A percentile compares a stretch with the other conserved stretches of the same genome.
These are phyloP conservation scores for Wallemia mellicola DNA, from an alignment of 1,284 basidiomycete genomes.

Conservation along the genomic window DNA sequence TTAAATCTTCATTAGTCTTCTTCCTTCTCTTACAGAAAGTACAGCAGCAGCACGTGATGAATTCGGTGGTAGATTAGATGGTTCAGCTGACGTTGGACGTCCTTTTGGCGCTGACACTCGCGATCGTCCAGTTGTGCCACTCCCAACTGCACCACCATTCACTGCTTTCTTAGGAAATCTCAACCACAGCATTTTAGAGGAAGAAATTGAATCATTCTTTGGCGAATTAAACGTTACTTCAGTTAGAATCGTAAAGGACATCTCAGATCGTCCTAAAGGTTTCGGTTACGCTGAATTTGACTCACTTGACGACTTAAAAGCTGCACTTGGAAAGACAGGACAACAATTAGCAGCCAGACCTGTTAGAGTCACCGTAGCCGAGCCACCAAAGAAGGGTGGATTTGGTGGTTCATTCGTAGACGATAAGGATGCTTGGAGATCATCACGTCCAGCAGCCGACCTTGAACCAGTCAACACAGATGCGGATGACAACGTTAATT, in stretches of 20 bases:
- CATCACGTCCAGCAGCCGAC: neutral
- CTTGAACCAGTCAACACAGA: neutral
- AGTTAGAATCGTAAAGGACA: constrained; percentile 72
- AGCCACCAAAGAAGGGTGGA: constrained; percentile 35
- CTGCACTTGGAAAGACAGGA: constrained; percentile 34
- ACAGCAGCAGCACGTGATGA: neutral
- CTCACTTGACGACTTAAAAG: constrained; percentile 50
- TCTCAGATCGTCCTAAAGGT: constrained; percentile 67
- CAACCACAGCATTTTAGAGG: constrained; percentile 65
- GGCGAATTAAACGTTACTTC: constrained; percentile 34
- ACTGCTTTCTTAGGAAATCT: constrained; percentile 92
- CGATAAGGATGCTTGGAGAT: neutral
- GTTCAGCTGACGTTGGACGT: neutral
- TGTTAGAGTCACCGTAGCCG: constrained; percentile 75
- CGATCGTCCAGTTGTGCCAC: constrained; percentile 24
- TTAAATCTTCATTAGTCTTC: neutral
- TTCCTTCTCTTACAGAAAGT: neutral
- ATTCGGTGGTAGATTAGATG: neutral
- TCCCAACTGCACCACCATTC: constrained; percentile 81
- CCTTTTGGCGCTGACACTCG: neutral
- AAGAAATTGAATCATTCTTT: constrained; percentile 58
- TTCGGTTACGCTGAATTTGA: constrained; percentile 93
- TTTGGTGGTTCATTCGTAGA: neutral
- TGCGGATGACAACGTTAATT: neutral
- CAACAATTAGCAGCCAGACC: constrained; percentile 45